Base-by-base conservation (phyloP, 1,139 yeast species). In the Waltiozyma sp. region DNA sequence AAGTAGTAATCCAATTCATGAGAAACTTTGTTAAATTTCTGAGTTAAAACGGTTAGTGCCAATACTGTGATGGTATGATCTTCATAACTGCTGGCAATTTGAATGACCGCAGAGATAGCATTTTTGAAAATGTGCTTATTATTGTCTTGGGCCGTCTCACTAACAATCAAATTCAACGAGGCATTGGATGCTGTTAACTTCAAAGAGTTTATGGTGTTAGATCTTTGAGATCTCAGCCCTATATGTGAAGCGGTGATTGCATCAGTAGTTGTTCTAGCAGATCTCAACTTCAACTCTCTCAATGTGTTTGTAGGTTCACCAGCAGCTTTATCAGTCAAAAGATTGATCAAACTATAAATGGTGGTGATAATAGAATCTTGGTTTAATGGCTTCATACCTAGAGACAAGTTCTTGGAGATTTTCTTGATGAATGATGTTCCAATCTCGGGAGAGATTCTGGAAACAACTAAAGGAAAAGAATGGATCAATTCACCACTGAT, bases 281-380 rank as follows among this genome's bases (percentile, higher is more conserved):
- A 53, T 26, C 66, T 62, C 37, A 60, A 42, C 42, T 59, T 59
- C 38, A 65, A 55, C 38, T 61, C 67, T 46, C 62, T 64, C 39
- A 61, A 49, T 3, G 60, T 54, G 9, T 58, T 50, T 5, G 54
- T 52, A 2, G 63, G 62, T 3, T 59, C 56, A 7, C 62, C 60
- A 51, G 66, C 72, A 45, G 69, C 71, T 13, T 77, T 78, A 16
- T 76, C 75, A 40, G 80, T 73, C 34, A 91, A 64, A 53, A 84
- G 65, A 59, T 91, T 91, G 23, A 86, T 77, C 50, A 89, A 69
- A 0, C 95, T 81, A 60, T 91, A 91, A 44, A 91, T 79, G 2
- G 91, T 75, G n/a, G 95, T 82, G 13, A 88, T 86, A 18, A 84
- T 80, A 0, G 86, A 78, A 59, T 88, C 96, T 56, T 87, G 93